Evolutionary conservation across 164 flowering plant genomes (phyloP), one percentile per base, ranked within the genome.

Genomic region (Dillenia suffruticosa): DNA sequence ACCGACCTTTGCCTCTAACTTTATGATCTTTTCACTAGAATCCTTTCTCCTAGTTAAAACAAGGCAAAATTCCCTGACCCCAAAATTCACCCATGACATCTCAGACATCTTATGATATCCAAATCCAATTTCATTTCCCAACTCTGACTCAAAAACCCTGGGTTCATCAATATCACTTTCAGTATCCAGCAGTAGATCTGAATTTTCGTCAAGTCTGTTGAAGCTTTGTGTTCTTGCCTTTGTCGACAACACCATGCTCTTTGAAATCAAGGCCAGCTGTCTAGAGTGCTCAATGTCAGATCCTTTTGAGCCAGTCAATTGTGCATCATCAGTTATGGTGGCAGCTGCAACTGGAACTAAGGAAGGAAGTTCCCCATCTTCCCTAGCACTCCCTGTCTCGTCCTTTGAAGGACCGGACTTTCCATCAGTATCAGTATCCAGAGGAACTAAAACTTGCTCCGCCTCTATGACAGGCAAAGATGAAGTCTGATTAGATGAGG

Each of bases 341-440:
- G 57, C 65, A 58, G 78, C 46, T 19, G 81, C 46, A 69, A 50
- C 73, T 49, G 78, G 77, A 72, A 72, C 59, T 46, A 82, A 55
- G 60, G 90, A 77, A 40, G 97, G 96, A 72, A 94, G 93, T 74
- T 94, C 97, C 55, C 97, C 99, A 81, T 94, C 98, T 76, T 94
- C 96, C 75, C 84, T 81, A 17, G 72, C 64, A 73, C 67, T 59
- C 58, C 85, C 97, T 19, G 70, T 51, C 63, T 81, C 90, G 64
- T 84, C 89, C 63, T 74, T 92, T 59, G 83, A 74, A 47, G 56
- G 57, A 59, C 68, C 84, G 64, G 72, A 56, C 59, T 70, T 71
- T 63, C 63, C 87, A 65, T 72, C 77, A 52, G 50, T 54, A 61
- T 76, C 81, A 70, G 58, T 61, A 15, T 75, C 84, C 57, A 72